Conservation (phyloP, 768 basidiomycete species). For the Lactarius tabidus region DNA sequence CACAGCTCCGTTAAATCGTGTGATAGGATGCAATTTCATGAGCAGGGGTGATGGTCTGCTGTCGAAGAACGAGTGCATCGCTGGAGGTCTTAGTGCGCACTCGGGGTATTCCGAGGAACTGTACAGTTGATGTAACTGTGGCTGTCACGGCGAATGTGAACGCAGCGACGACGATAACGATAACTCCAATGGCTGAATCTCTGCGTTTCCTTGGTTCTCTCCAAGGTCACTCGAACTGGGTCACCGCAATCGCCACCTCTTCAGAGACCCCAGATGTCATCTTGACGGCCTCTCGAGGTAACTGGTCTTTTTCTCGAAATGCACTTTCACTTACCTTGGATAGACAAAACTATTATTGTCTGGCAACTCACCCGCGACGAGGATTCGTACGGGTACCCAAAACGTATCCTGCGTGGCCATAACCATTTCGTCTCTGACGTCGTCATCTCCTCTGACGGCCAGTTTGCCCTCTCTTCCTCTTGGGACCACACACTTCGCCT, state of each 20-base stretch:
- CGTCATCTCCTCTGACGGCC: constrained; percentile 98
- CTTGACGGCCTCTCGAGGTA: constrained; percentile 95
- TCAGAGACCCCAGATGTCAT: constrained; percentile 99
- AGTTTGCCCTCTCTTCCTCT: constrained; percentile 97
- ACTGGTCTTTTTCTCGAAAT: constrained; percentile 12
- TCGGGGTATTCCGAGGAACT: constrained; percentile 18
- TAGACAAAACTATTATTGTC: constrained; percentile 99
- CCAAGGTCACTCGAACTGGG: constrained; percentile 94
- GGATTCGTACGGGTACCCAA: constrained; percentile 90
- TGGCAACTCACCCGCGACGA: constrained; percentile 97
- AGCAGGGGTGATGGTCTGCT: background rate
- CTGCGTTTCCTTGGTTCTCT: constrained; percentile 67
- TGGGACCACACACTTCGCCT: constrained; percentile 99
- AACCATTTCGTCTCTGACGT: constrained; percentile 99
- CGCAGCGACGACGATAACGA: constrained; percentile 6
- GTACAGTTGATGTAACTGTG: constrained; percentile 25
- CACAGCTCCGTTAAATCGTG: background rate
- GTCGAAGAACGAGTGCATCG: background rate
- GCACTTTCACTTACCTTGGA: constrained; percentile 23
- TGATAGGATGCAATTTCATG: background rate
- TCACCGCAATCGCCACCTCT: constrained; percentile 97
- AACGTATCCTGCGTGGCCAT: constrained; percentile 96
- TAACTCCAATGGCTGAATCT: constrained; percentile 25
- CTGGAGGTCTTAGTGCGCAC: too few species aligned
- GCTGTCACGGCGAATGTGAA: constrained; percentile 24